phyloP scores from a whole-genome alignment of 1,284 basidiomycete genomes.

The Ustilago tritici region DNA sequence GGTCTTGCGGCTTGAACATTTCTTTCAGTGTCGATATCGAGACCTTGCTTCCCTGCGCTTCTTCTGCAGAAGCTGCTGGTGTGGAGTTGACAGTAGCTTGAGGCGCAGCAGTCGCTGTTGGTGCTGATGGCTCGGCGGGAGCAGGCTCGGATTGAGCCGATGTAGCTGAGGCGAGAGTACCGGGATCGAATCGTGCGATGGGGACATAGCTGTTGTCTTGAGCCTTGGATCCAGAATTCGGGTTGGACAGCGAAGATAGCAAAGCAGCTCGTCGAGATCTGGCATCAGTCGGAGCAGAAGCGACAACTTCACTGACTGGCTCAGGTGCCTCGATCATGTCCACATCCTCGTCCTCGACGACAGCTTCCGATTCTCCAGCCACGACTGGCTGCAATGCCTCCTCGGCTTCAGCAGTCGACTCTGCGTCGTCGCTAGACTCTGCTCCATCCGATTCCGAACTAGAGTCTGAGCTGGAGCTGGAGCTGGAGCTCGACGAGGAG shows the following conservation, averaged over 20 bases:
- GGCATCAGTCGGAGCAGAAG: slow-evolving; percentile 16
- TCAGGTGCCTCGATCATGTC: neutral
- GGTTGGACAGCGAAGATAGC: slow-evolving; percentile 17
- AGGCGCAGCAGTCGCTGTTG: neutral
- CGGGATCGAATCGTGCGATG: slow-evolving; percentile 50
- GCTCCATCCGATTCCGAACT: slow-evolving; percentile 8
- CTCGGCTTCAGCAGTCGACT: slow-evolving; percentile 2
- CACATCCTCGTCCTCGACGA: slow-evolving; percentile 15
- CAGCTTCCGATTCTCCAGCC: neutral
- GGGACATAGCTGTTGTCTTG: slow-evolving; percentile 18
- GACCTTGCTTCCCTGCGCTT: slow-evolving; percentile 20
- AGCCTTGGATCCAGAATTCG: neutral
- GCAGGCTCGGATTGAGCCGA: neutral
- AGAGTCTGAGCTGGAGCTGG: slow-evolving; percentile 2
- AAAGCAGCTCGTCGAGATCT: slow-evolving; percentile 37
- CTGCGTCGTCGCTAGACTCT: slow-evolving; percentile 15
- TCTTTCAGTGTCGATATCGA: slow-evolving; percentile 57
- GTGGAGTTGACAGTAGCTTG: neutral
- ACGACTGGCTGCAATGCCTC: neutral
- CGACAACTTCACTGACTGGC: neutral
- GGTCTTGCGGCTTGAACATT: slow-evolving; percentile 65
- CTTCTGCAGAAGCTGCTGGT: neutral
- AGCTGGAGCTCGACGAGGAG: slow-evolving; percentile 5
- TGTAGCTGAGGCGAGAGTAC: slow-evolving; percentile 5
- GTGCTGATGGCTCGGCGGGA: neutral